phyloP scores from a whole-genome alignment of 2,329 filamentous ascomycete species.

The Verticillium nubilum region DNA sequence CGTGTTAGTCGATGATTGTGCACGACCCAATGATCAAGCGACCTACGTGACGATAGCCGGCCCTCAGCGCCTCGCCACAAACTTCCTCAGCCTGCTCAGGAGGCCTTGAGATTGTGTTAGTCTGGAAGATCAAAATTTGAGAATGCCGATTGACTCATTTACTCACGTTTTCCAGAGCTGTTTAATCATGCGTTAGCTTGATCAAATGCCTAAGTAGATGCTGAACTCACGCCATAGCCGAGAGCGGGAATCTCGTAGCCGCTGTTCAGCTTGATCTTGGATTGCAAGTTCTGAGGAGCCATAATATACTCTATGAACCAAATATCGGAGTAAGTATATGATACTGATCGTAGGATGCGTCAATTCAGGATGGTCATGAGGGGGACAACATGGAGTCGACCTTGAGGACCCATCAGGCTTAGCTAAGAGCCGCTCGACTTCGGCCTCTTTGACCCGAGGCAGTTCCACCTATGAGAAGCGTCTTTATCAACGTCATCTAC shows the following conservation, averaged over 20 bases:
- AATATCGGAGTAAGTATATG: neutral
- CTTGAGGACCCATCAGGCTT: neutral
- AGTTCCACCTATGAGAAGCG: neutral
- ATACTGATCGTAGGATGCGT: neutral
- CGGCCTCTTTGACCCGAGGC: neutral
- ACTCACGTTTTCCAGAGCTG: slow-evolving; percentile 50
- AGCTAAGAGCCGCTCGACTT: neutral
- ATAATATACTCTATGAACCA: slow-evolving; percentile 24
- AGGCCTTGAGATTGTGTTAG: slow-evolving; percentile 17
- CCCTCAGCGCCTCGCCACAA: slow-evolving; percentile 38
- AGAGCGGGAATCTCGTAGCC: slow-evolving; percentile 47
- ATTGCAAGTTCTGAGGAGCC: slow-evolving; percentile 40
- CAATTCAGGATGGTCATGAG: neutral
- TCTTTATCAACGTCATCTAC: neutral
- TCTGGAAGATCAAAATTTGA: neutral
- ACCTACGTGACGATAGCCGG: slow-evolving; percentile 49
- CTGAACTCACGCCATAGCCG: slow-evolving; percentile 45
- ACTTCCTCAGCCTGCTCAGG: slow-evolving; percentile 29
- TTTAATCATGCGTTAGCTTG: slow-evolving; percentile 2
- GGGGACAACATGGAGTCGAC: neutral
- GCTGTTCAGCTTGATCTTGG: slow-evolving; percentile 47
- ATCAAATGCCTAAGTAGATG: slow-evolving; percentile 1
- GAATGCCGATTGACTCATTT: neutral
- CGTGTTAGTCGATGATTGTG: neutral
- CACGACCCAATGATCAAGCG: neutral